Evolutionary conservation across 257 asterid species (phyloP).

Genomic region (Jacaranda copaia): DNA sequence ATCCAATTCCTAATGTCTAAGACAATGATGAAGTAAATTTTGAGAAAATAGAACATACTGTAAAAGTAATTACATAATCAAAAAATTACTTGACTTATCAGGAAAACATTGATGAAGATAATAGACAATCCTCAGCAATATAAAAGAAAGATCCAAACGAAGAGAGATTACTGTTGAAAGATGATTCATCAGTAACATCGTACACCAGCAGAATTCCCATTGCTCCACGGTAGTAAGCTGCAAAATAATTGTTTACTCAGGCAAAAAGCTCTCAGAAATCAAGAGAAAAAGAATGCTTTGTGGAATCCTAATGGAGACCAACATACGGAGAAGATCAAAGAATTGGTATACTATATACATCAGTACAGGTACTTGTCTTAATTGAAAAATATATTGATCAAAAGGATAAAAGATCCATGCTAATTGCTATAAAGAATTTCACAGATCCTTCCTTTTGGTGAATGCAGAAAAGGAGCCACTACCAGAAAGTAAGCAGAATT

Average conservation of each 20-base stretch:
- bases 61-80: background rate
- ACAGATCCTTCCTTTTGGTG: background rate
- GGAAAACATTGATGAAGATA: background rate
- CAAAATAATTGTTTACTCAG: slow-evolving; percentile 32
- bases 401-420: background rate
- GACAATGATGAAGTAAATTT: slow-evolving; percentile 32
- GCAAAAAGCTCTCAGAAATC: background rate
- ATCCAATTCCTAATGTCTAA: slow-evolving; percentile 87
- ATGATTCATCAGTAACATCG: slow-evolving; percentile 81
- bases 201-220: slow-evolving; percentile 87
- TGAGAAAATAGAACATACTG: slow-evolving; percentile 7
- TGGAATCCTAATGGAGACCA: background rate
- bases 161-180: slow-evolving; percentile 73
- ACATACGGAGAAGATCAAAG: background rate
- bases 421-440: background rate
- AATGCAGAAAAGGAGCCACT: background rate
- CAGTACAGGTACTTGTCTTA: background rate
- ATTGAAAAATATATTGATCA: background rate
- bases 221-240: slow-evolving; percentile 94
- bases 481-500: background rate
- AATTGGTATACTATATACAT: background rate
- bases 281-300: background rate
- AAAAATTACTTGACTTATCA: background rate
- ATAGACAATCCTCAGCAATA: slow-evolving; percentile 4
- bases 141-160: slow-evolving; percentile 22